Conservation (phyloP, 768 basidiomycete genomes). For the Baorangia bicolor region DNA sequence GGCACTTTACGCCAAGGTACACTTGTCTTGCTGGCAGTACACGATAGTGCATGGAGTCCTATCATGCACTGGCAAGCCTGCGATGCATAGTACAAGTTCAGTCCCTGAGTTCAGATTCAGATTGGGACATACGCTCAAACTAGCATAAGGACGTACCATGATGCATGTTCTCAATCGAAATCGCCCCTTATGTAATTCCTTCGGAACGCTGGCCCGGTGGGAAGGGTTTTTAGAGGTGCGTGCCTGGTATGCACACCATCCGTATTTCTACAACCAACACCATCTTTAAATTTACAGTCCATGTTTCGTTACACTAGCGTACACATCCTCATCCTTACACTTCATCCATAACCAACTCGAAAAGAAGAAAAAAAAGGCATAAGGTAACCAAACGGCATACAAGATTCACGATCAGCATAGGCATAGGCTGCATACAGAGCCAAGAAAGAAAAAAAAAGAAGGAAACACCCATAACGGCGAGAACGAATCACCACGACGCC, state of each 20-base stretch:
- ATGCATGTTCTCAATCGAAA: too few relatives aligned
- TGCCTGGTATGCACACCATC: neutral
- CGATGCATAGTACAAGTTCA: neutral
- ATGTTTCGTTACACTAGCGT: neutral
- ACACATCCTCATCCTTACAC: too few relatives aligned
- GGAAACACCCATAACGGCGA: neutral
- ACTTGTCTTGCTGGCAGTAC: neutral
- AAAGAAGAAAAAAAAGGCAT: neutral
- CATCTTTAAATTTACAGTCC: neutral
- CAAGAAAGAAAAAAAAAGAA: neutral
- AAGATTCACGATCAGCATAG: conserved; percentile 1
- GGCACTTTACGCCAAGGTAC: too few relatives aligned
- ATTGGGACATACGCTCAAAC: neutral
- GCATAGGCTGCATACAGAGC: conserved; percentile 1
- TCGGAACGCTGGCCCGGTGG: too few relatives aligned
- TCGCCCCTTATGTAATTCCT: too few relatives aligned
- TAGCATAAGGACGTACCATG: neutral
- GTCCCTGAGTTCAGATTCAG: neutral
- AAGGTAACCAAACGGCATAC: neutral
- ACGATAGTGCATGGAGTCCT: neutral
- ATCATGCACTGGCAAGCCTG: neutral
- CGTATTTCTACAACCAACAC: neutral
- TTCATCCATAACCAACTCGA: neutral
- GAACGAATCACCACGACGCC: neutral
- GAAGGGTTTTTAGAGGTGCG: too few relatives aligned